These are phyloP conservation scores for Pharus latifolius DNA, from an alignment of 176 grass and related monocot species.

Conservation along the genomic window DNA sequence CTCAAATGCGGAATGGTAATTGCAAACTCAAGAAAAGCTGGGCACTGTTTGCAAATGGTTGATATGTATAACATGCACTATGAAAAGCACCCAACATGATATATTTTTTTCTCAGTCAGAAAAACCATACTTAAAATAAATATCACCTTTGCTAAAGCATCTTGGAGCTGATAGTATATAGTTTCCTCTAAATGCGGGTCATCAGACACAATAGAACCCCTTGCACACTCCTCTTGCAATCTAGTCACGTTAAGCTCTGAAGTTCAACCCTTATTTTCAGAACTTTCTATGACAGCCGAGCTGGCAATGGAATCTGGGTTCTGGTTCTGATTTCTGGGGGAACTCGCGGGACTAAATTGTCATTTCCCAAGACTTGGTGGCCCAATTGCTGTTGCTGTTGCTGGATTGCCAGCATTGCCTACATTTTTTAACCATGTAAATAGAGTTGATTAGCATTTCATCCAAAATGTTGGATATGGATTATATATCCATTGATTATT, in stretches of 20 bases:
- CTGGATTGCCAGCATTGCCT: constrained; percentile 50
- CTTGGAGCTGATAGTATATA: constrained; percentile 53
- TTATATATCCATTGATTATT: background rate
- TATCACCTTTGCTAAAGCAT: constrained; percentile 34
- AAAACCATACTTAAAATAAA: background rate
- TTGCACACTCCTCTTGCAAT: constrained; percentile 23
- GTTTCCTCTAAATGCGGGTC: constrained; percentile 35
- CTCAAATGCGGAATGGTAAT: background rate
- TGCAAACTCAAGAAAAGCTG: background rate
- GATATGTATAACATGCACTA: background rate
- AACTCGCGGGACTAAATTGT: constrained; percentile 33
- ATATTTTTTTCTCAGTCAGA: background rate
- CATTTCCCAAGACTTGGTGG: constrained; percentile 20
- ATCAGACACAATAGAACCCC: constrained; percentile 15
- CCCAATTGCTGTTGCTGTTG: constrained; percentile 46
- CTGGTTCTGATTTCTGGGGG: constrained; percentile 26
- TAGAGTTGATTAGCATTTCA: constrained; percentile 1
- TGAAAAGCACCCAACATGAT: constrained; percentile 3
- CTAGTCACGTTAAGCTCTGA: constrained; percentile 16
- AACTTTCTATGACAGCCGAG: constrained; percentile 14
- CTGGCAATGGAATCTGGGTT: constrained; percentile 21
- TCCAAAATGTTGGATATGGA: background rate
- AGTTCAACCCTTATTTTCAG: constrained; percentile 21
- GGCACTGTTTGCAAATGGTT: background rate
- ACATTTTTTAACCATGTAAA: constrained; percentile 7